phyloP scores from a whole-genome alignment of 2,329 filamentous ascomycete genomes.

The Colletotrichum theobromicola region DNA sequence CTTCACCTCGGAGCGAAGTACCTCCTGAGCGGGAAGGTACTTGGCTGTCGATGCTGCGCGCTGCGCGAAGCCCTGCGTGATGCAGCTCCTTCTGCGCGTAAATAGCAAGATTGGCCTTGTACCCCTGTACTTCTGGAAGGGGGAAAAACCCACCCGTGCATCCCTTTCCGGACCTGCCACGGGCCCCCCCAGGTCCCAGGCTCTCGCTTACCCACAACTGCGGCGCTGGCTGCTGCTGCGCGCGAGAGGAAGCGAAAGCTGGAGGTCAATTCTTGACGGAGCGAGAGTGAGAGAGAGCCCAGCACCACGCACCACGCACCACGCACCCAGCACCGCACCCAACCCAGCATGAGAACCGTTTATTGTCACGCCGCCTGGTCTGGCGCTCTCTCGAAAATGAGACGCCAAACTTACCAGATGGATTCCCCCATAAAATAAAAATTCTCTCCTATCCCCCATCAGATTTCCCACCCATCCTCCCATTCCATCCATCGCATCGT shows the following conservation, averaged over 20 bases:
- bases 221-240: conserved; percentile 17
- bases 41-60: background rate
- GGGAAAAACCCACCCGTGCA: conserved; percentile 8
- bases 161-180: conserved; percentile 13
- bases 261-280: conserved; percentile 23
- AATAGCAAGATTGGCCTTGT: background rate
- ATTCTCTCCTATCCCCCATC: conserved; percentile 23
- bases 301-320: conserved; percentile 16
- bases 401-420: conserved; percentile 40
- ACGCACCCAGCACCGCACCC: conserved; percentile 17
- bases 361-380: conserved; percentile 27
- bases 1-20: background rate
- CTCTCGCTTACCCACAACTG: conserved; percentile 23
- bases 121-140: conserved; percentile 16
- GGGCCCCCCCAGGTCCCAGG: conserved; percentile 2
- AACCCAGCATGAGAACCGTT: conserved; percentile 27
- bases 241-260: conserved; percentile 23
- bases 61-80: background rate
- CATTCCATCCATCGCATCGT: conserved; percentile 13
- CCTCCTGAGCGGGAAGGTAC: background rate
- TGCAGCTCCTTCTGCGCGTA: background rate
- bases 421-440: conserved; percentile 39
- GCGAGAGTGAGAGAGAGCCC: conserved; percentile 10
- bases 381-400: conserved; percentile 33
- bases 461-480: conserved; percentile 22